Base-by-base conservation (phyloP, 441 rosid species). In the Adansonia rubrostipa region DNA sequence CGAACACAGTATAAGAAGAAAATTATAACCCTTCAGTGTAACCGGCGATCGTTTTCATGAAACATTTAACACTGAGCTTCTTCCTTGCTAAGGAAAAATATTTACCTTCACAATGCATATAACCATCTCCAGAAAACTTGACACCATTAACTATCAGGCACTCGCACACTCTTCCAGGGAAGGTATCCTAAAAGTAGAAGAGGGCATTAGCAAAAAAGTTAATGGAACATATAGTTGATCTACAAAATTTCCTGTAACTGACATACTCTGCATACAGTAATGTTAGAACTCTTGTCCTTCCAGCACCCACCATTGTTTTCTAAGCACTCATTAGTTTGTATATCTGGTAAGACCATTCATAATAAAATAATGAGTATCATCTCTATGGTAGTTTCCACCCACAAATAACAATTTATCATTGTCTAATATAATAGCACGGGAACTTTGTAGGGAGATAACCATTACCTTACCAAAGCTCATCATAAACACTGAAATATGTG, bases 241-340 rank as follows among this genome's bases (percentile, higher is more conserved):
- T 47, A 73, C 68, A 57, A 65, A 44, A 67, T 60, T 70, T 40
- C 20, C 22, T 36, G 47, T 44, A 54, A 74, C 10, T 24, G 72
- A 75, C 62, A 72, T 83, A 96, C 99, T 89, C 83, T 90, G 94
- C 99, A 96, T 73, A 98, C 99, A 77, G 97, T 82, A 68, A 93
- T 79, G 71, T 93, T 93, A 58, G 92, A 81, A 20, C 71, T 74
- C 78, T 89, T 91, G 82, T 96, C 97, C 85, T 83, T 87, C 99
- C 98, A 96, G 83, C 98, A 96, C 10, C 99, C 98, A 57, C 98
- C 99, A 51, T 88, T 90, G 75, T 88, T 92, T 71, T 89, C 88
- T 78, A 91, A 82, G 84, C 98, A 96, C 79, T 94, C 94, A 1
- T 93, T 96, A 22, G 98, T 96, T 85, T 92, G 90, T 44, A 94